Evolutionary conservation across 2,329 filamentous ascomycete genomes (phyloP), one percentile per base, ranked within the genome.

Genomic region (Talaromyces sp.): DNA sequence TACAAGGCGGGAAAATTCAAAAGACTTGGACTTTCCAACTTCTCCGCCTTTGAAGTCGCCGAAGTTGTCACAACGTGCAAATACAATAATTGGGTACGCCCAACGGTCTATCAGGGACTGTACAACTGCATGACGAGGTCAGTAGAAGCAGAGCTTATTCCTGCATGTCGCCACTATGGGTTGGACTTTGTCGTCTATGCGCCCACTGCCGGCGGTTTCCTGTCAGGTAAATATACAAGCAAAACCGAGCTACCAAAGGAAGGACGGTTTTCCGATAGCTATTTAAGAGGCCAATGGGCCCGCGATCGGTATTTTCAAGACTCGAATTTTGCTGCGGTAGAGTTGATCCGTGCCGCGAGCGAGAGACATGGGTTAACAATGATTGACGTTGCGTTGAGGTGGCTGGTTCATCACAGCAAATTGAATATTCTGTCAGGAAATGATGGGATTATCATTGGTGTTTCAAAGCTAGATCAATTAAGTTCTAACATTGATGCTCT

Each of bases 341-440:
- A 79, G 51, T 59, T 73, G 13, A 60, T 80, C 29, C 68, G 75
- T 56, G 63, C 71, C 0, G 70, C 68, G 19, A 68, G 72, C 0
- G 68, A 69, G 64, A 76, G 77, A 67, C 72, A 79, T 63, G 71
- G 72, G 0, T 27, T 82, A 35, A 78, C 75, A 0, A 67, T 76
- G 60, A 70, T 73, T 0, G 78, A 81, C 61, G 71, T 73, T 64
- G 78, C 78, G 1, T 61, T 82, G 55, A 64, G 80, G 27, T 82
- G 80, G 80, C 69, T 75, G 46, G 67, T 69, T 1, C 75, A 82
- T 65, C 80, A 82, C 61, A 77, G 71, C 5, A 43, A 66, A 46
- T 55, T 79, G 54, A 69, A 68, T 38, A 59, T 63, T 7, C 66
- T 72, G 43, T 24, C 19, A 9, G 46, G 46, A 4, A 14, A 24